phyloP scores from a whole-genome alignment of 306 rosid species.

The Lotus japonicus region DNA sequence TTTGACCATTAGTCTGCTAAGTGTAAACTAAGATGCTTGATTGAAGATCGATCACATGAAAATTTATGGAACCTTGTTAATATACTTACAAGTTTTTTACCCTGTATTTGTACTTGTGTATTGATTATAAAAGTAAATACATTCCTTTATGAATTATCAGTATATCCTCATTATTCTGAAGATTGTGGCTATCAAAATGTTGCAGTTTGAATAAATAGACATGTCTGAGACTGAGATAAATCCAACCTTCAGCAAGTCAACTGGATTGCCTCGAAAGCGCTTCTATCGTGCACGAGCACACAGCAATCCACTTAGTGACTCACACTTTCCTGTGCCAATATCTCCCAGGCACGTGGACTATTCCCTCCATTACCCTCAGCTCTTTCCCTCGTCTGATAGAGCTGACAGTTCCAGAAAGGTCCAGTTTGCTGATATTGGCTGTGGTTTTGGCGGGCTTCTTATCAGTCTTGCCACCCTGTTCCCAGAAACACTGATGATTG shows the following conservation, averaged over 20 bases:
- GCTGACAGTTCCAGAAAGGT: conserved; percentile 41
- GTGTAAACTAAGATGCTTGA: background rate
- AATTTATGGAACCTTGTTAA: background rate
- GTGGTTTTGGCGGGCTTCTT: conserved; percentile 94
- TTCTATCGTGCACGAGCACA: conserved; percentile 97
- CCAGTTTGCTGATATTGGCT: conserved; percentile 92
- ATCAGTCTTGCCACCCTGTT: conserved; percentile 79
- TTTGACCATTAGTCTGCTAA: background rate
- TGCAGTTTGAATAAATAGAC: conserved; percentile 34
- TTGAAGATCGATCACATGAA: background rate
- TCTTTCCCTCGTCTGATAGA: conserved; percentile 42
- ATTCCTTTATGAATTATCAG: background rate
- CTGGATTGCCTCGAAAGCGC: conserved; percentile 92
- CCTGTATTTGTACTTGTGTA: background rate
- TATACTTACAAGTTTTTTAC: background rate
- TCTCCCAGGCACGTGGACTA: conserved; percentile 67
- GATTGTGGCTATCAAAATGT: conserved; percentile 12
- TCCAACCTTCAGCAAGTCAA: conserved; percentile 66
- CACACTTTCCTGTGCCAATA: conserved; percentile 85
- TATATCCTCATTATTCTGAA: conserved; percentile 11
- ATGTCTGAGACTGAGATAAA: conserved; percentile 56
- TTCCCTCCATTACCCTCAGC: conserved; percentile 72
- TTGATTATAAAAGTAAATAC: background rate
- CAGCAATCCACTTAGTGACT: conserved; percentile 95
- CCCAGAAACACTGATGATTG: conserved; percentile 84